Evolutionary conservation across 2,329 filamentous ascomycete genomes (phyloP), one percentile per base, ranked within the genome.

Genomic region (Ophiostoma ulmi): DNA sequence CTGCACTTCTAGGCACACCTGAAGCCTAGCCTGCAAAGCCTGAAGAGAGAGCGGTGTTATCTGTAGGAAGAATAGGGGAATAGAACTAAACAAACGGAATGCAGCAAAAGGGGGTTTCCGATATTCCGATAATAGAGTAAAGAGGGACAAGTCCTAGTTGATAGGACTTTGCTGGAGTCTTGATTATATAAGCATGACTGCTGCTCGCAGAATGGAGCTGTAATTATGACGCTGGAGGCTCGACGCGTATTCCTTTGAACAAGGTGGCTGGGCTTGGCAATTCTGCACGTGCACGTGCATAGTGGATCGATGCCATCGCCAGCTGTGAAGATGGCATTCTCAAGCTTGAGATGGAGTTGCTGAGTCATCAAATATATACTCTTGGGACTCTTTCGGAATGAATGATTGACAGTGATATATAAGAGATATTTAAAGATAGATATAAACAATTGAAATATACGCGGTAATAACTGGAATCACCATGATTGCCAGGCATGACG

Each of bases 91-190:
- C 5, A 64, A 31, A 64, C 61, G 61, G 61, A 38, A 64, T 64
- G 61, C 35, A 64, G 61, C 61, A 64, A 64, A 64, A 64, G 61
- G 31, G 61, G 35, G 35, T n/a, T n/a, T 17, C 31, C 31, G 31
- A 31, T 31, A 3, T 3, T 31, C 31, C 31, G 31, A 31, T 31
- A 31, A 31, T 31, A 14, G 35, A 31, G 7, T 36, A 38, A 14
- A 39, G 31, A 38, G 61, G 38, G 4, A 38, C 61, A 39, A 64
- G 61, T 64, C 61, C 61, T 64, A 64, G 22, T n/a, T 22, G 35
- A 39, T 64, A 64, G 61, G 61, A 64, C 61, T 64, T 64, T 64
- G 20, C 6, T 4, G 26, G 35, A 38, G 52, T 1, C 6, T 1
- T 58, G 22, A 10, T 58, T 58, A 58, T 10, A 58, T 58, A 58